A percentile compares a stretch with the other conserved stretches of the same genome.
Conservation (phyloP, 805 yeast species). For the Tetrapisispora taiwanensis region DNA sequence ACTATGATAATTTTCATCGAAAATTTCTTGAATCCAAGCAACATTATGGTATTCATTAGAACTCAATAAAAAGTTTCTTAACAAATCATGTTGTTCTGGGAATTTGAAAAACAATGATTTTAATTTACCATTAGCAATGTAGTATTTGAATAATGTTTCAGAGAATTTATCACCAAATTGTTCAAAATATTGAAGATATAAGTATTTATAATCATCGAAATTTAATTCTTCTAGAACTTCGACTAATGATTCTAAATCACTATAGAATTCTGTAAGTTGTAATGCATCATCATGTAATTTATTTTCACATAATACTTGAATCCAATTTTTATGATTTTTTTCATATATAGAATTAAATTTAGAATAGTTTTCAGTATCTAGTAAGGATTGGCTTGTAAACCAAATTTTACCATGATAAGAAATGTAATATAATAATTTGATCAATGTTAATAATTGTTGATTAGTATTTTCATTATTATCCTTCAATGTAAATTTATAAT, state of each 20-base stretch:
- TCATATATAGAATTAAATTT: constrained; percentile 25
- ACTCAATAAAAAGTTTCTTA: constrained; percentile 44
- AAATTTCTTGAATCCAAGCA: constrained; percentile 63
- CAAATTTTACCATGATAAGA: constrained; percentile 30
- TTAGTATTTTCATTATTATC: neutral
- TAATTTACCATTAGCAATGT: constrained; percentile 42
- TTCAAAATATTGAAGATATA: constrained; percentile 44
- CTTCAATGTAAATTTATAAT: constrained; percentile 21
- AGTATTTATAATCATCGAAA: constrained; percentile 30
- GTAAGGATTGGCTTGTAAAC: constrained; percentile 11
- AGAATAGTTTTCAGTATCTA: constrained; percentile 6
- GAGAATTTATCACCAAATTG: constrained; percentile 66
- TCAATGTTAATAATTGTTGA: constrained; percentile 27
- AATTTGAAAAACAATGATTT: constrained; percentile 48
- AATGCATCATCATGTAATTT: constrained; percentile 46
- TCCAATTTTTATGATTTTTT: constrained; percentile 41
- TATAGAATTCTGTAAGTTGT: constrained; percentile 51
- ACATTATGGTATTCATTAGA: constrained; percentile 39
- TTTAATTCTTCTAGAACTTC: constrained; percentile 32
- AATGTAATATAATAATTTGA: constrained; percentile 35
- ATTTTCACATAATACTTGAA: constrained; percentile 41
- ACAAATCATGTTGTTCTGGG: constrained; percentile 39
- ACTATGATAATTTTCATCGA: constrained; percentile 37
- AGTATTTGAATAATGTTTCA: constrained; percentile 46
- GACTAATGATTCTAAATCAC: constrained; percentile 57